Evolutionary conservation across 2,329 filamentous ascomycete species (phyloP).

Genomic region (Capronia americana): DNA sequence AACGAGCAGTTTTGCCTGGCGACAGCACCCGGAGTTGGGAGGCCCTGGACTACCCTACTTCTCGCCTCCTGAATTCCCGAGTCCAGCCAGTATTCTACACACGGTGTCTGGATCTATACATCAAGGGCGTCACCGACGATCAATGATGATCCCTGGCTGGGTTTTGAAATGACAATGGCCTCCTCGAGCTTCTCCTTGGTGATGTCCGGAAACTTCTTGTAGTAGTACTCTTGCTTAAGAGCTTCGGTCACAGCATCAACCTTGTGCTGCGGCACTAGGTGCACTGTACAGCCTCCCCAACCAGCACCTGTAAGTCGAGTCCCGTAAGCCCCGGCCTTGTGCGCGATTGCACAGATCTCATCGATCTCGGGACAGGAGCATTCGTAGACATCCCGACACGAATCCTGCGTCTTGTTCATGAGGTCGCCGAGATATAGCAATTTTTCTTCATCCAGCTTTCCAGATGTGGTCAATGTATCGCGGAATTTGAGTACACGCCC

Average conservation of each 20-base stretch:
- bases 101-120: constrained; percentile 15
- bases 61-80: neutral
- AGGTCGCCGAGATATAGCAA: constrained; percentile 76
- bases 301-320: constrained; percentile 74
- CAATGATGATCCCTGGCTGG: constrained; percentile 67
- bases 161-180: constrained; percentile 88
- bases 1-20: neutral
- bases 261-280: constrained; percentile 84
- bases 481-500: constrained; percentile 85
- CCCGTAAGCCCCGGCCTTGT: constrained; percentile 79
- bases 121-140: constrained; percentile 38
- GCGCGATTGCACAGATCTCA: constrained; percentile 79
- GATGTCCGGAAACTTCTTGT: constrained; percentile 72
- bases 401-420: constrained; percentile 88
- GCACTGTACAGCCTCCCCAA: constrained; percentile 96
- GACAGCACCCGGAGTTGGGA: neutral
- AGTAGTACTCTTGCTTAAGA: constrained; percentile 78
- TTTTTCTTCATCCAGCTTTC: constrained; percentile 64
- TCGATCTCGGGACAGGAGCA: constrained; percentile 95
- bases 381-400: constrained; percentile 85
- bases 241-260: constrained; percentile 78
- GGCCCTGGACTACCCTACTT: neutral
- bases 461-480: constrained; percentile 68
- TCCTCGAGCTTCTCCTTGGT: constrained; percentile 75
- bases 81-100: neutral